Evolutionary conservation across 2,329 filamentous ascomycete species (phyloP).

Genomic region (Penicillium janthinellum): DNA sequence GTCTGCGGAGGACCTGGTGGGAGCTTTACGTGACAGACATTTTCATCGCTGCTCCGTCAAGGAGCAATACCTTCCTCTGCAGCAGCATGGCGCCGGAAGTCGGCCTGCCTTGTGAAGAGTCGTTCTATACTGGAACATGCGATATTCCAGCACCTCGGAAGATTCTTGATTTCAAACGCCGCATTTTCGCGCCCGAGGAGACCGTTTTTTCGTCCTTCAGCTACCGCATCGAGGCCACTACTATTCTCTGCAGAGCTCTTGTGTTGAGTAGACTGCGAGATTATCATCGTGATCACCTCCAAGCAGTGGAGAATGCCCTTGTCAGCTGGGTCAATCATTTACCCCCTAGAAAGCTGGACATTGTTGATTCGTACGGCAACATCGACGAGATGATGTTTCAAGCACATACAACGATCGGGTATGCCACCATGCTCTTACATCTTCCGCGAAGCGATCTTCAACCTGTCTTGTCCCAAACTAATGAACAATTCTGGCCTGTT

Average conservation of each 20-base stretch:
- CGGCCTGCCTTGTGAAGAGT: conserved; percentile 76
- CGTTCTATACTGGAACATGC: conserved; percentile 53
- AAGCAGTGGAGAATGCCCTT: conserved; percentile 58
- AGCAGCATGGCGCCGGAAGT: conserved; percentile 70
- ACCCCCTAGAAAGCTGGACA: conserved; percentile 67
- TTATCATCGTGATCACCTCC: conserved; percentile 55
- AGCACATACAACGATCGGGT: conserved; percentile 42
- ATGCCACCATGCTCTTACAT: conserved; percentile 69
- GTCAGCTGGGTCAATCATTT: conserved; percentile 78
- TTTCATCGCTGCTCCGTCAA: conserved; percentile 70
- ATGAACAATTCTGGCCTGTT: conserved; percentile 31
- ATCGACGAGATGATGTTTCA: conserved; percentile 65
- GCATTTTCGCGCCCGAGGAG: conserved; percentile 65
- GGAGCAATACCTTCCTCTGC: conserved; percentile 57
- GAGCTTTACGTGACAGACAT: conserved; percentile 74
- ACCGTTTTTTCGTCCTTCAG: conserved; percentile 78
- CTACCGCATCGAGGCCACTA: conserved; percentile 77
- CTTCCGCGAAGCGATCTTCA: conserved; percentile 72
- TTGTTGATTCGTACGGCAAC: conserved; percentile 67
- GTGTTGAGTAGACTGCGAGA: conserved; percentile 41
- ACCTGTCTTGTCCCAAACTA: conserved; percentile 27
- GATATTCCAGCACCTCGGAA: conserved; percentile 61
- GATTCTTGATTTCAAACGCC: conserved; percentile 59
- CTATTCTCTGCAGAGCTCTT: conserved; percentile 75
- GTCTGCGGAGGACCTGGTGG: conserved; percentile 88